Conservation (phyloP, 805 yeast species). For the Kodamaea kaohsiungensis region DNA sequence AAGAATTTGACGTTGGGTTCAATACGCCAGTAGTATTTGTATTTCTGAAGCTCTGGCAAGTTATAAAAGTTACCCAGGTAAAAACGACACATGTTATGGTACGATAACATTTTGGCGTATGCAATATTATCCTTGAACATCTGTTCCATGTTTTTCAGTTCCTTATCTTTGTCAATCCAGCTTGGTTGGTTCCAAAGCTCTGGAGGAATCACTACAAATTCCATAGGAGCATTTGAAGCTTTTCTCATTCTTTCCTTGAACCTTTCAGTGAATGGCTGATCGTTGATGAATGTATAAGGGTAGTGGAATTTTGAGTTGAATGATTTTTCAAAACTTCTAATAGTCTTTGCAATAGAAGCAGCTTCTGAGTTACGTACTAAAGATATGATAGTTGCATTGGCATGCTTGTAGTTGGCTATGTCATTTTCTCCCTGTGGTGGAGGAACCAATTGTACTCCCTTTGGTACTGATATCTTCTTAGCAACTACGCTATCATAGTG, state of each 20-base stretch:
- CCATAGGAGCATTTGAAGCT: conserved; percentile 31
- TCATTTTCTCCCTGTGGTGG: conserved; percentile 28
- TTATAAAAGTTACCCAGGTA: conserved; percentile 66
- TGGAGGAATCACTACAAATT: conserved; percentile 42
- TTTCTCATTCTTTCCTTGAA: conserved; percentile 50
- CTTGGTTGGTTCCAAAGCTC: conserved; percentile 62
- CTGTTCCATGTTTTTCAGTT: conserved; percentile 40
- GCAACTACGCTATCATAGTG: conserved; percentile 38
- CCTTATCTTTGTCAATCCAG: conserved; percentile 49
- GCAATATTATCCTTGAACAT: conserved; percentile 49
- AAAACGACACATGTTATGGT: conserved; percentile 85
- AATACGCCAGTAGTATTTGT: conserved; percentile 76
- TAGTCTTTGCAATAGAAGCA: conserved; percentile 48
- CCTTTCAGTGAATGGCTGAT: conserved; percentile 57
- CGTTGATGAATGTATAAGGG: conserved; percentile 82
- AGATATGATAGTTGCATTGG: conserved; percentile 74
- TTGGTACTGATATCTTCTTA: conserved; percentile 49
- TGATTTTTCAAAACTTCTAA: conserved; percentile 58
- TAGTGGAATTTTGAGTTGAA: conserved; percentile 73
- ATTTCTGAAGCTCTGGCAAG: conserved; percentile 60
- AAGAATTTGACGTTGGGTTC: conserved; percentile 73
- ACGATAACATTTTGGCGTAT: conserved; percentile 61
- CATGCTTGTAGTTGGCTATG: conserved; percentile 37
- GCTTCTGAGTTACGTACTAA: conserved; percentile 72
- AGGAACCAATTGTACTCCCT: conserved; percentile 34